Evolutionary conservation across 1,284 basidiomycete species (phyloP).

Genomic region (Cutaneotrichosporon sp.): DNA sequence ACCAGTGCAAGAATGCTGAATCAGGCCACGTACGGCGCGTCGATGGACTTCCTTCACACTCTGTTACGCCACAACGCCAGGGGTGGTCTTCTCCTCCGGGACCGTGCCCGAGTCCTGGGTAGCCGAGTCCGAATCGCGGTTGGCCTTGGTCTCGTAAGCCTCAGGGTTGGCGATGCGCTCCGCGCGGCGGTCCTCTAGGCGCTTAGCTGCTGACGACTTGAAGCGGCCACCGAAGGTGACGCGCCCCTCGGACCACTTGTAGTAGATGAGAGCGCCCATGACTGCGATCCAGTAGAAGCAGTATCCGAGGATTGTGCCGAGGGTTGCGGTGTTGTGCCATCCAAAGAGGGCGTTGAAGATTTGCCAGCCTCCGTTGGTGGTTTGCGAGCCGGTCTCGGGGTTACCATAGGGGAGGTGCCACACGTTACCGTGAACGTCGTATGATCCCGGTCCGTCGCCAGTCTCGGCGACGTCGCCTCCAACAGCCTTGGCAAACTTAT

Average conservation of each 20-base stretch:
- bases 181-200: slow-evolving; percentile 12
- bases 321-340: slow-evolving; percentile 55
- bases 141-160: neutral
- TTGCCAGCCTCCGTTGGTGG: slow-evolving; percentile 51
- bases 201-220: slow-evolving; percentile 10
- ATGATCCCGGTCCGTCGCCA: slow-evolving; percentile 56
- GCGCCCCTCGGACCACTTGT: slow-evolving; percentile 65
- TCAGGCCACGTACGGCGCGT: neutral
- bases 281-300: slow-evolving; percentile 77
- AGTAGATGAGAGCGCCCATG: slow-evolving; percentile 62
- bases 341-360: slow-evolving; percentile 55
- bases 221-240: slow-evolving; percentile 46
- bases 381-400: slow-evolving; percentile 59
- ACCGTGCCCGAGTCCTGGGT: neutral
- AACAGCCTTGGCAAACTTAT: slow-evolving; percentile 58
- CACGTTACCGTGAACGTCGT: slow-evolving; percentile 72
- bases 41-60: neutral
- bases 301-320: slow-evolving; percentile 70
- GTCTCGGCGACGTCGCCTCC: slow-evolving; percentile 75
- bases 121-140: slow-evolving; percentile 4
- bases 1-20: neutral
- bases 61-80: neutral
- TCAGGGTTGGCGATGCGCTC: neutral
- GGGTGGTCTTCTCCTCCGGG: neutral
- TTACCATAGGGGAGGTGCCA: slow-evolving; percentile 76